Evolutionary conservation across 1,284 basidiomycete genomes (phyloP), one percentile per base, ranked within the genome.

Genomic region (Pseudozyma thailandica): DNA sequence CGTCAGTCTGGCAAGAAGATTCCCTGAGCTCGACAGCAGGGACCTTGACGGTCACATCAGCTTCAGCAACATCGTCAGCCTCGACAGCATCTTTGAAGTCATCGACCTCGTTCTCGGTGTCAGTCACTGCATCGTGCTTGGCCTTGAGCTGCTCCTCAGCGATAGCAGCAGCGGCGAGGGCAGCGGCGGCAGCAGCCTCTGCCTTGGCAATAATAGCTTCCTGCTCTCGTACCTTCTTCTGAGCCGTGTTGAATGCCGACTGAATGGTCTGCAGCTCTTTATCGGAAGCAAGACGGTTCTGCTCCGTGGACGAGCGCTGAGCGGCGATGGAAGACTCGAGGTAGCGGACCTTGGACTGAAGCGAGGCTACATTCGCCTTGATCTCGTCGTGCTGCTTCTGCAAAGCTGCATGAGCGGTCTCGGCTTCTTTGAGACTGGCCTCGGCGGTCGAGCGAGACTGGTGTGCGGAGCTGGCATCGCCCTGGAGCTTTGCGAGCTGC

Each of bases 1-100:
- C 74, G 56, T 78, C 74, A 9, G 76, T 78, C 54, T 78, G 76
- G 30, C 62, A 72, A 2, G 61, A 60, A 6, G 51, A 55, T 27
- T 78, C 76, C 44, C 62, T 72, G 26, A 70, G 53, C 35, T 78
- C 74, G 31, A 63, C 59, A 7, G 54, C 50, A 3, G 42, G 42
- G 15, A 23, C 42, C 25, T 56, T 54, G 12, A 28, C 42, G n/a
- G 31, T 37, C 4, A 58, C 66, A 16, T 23, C 5, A 1, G 33
- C 10, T 9, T 23, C 18, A 10, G 33, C 33, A 43, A 25, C 52
- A 9, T 60, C 48, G n/a, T 30, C 31, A 15, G 28, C 49, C 44
- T 66, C 63, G 49, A 61, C 57, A 18, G 71, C 65, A 30, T 69
- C 72, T 39, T 58, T 56, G 47, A 58, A 64, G 41, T 74, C 63